These are phyloP conservation scores for Trichosanthes truncata DNA, from an alignment of 306 rosid genomes.

Conservation along the genomic window DNA sequence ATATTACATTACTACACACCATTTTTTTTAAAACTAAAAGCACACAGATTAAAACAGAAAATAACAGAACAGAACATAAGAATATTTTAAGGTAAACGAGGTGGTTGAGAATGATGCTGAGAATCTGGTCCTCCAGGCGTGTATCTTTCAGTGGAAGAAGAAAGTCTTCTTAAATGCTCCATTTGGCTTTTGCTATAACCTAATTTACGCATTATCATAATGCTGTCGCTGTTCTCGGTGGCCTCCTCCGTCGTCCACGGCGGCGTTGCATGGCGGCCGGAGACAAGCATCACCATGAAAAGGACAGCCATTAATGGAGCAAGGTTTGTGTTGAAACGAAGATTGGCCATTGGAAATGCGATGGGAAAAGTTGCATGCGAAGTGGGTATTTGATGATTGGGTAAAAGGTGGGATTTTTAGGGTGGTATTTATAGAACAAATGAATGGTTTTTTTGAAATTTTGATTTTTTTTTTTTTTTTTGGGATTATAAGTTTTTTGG, in stretches of 20 bases:
- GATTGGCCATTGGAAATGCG: background rate
- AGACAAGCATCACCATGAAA: background rate
- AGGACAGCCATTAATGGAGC: background rate
- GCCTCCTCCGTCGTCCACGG: background rate
- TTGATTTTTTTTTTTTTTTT: background rate
- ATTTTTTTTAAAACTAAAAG: too few species aligned
- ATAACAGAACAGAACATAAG: background rate
- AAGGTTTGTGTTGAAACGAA: background rate
- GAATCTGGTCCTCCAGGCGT: conserved; percentile 14
- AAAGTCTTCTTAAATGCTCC: background rate
- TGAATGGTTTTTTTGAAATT: background rate
- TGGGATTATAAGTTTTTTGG: background rate
- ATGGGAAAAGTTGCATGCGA: background rate
- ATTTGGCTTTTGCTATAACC: conserved; percentile 1
- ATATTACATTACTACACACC: background rate
- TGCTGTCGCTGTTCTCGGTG: background rate
- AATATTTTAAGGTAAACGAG: background rate
- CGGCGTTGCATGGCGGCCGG: background rate
- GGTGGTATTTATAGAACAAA: background rate
- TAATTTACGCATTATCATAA: background rate
- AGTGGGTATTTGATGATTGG: background rate
- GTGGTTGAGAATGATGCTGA: conserved; percentile 7
- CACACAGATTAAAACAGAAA: too few species aligned
- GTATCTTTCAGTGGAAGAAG: background rate
- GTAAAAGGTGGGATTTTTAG: background rate